A percentile compares a stretch with the other conserved stretches of the same genome.
Conservation (phyloP, 495 filamentous ascomycete species). For the Podospora pseudopauciseta region DNA sequence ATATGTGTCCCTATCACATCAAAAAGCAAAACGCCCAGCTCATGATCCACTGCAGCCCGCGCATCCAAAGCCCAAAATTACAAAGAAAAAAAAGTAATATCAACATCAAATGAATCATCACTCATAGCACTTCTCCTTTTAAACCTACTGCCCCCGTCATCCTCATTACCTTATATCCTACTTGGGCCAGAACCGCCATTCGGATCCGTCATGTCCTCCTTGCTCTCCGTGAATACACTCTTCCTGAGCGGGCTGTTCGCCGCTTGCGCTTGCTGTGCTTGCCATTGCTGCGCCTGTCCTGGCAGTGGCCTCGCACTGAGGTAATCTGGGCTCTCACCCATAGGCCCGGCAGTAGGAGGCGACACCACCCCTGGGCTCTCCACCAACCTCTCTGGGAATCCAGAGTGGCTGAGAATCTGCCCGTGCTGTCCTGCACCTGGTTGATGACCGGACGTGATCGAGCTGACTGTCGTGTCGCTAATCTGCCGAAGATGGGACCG, state of each 20-base stretch:
- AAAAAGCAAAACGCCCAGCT: background rate
- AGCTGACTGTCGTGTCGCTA: constrained; percentile 44
- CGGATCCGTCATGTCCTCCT: constrained; percentile 10
- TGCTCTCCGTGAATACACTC: constrained; percentile 23
- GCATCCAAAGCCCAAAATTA: background rate
- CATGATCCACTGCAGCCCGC: background rate
- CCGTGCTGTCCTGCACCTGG: background rate
- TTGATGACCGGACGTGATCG: constrained; percentile 22
- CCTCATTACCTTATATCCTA: background rate
- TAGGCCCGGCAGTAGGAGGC: constrained; percentile 8
- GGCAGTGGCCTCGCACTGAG: constrained; percentile 12
- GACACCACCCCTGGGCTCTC: constrained; percentile 15
- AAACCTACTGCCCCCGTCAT: background rate
- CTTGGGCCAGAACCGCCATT: background rate
- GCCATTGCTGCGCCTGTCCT: background rate
- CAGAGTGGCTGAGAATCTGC: constrained; percentile 8
- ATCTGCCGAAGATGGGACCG: constrained; percentile 44
- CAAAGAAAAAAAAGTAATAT: background rate
- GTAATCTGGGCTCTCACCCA: constrained; percentile 13
- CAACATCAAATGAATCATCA: background rate
- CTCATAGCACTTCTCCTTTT: background rate
- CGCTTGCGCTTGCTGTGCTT: constrained; percentile 5
- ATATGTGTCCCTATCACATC: background rate
- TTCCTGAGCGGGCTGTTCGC: constrained; percentile 15
- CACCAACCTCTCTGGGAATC: background rate